Evolutionary conservation across 2,329 filamentous ascomycete genomes (phyloP), one percentile per base, ranked within the genome.

Genomic region (Aaosphaeria pasadenensis): DNA sequence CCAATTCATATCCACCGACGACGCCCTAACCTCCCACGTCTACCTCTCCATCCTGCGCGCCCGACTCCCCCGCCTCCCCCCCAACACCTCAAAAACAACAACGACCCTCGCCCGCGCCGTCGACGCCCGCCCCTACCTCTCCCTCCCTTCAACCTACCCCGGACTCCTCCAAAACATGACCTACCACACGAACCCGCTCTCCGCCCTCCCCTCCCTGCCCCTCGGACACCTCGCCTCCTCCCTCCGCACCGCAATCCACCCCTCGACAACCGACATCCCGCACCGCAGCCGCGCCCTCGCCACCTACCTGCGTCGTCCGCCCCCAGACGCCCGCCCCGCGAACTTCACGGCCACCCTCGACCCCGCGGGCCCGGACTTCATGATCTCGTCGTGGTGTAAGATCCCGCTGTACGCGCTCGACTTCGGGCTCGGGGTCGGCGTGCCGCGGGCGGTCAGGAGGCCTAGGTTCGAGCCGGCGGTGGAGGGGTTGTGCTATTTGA

Each of bases 351-450:
- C 40, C 7, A 43, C 44, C 28, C 45, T 76, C 2, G 67, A 81
- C 36, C 17, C 17, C 17, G 17, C 17, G 17, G 17, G 17, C 17
- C 17, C 17, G 17, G 17, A 24, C 17, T 61, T 83, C 3, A 75
- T 77, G 69, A 50, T 83, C 5, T 82, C 77, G 48, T 83, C 79
- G 1, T 84, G 79, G 80, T 71, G 73, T 0, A 77, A 77, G 44
- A 58, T 78, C 3, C 61, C 72, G 4, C 68, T 64, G 11, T 77
- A 76, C 51, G 61, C 71, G 0, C 61, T 76, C 5, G 75, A 81
- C 40, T 83, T 83, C 47, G 67, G 68, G 0, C 52, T 74, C 1
- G 73, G 71, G 0, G 52, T 82, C 3, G 79, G 79, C 0, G 66
- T 53, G 13, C 76, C 79, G 0, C 71, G 72, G 46, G 69, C 67